Evolutionary conservation across 495 filamentous ascomycete genomes (phyloP).

Genomic region (Neurospora sp.): DNA sequence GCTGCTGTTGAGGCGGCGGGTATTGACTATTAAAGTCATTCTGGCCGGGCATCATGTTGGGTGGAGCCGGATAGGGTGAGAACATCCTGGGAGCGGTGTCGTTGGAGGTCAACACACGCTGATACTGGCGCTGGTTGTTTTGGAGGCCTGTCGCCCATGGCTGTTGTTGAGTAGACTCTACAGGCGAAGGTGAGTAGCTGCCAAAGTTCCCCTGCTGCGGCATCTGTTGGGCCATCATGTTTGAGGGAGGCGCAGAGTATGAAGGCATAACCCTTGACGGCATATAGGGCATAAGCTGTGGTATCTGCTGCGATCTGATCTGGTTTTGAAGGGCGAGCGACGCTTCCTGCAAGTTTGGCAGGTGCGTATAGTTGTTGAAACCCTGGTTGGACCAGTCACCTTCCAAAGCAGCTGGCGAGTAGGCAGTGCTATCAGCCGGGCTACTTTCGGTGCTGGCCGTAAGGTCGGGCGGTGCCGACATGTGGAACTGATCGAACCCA

Average conservation of each 20-base stretch:
- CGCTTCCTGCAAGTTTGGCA: slow-evolving; percentile 27
- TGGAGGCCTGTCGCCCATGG: background rate
- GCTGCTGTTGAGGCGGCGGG: background rate
- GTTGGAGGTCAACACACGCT: background rate
- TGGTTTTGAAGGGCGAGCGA: slow-evolving; percentile 15
- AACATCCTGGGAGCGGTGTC: background rate
- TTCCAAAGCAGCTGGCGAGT: slow-evolving; percentile 29
- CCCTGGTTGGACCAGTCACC: background rate
- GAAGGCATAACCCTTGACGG: background rate
- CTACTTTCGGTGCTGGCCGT: slow-evolving; percentile 35
- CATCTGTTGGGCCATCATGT: background rate
- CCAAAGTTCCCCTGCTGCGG: background rate
- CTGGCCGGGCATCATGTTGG: background rate
- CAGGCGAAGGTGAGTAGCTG: background rate
- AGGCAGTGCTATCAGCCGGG: slow-evolving; percentile 9
- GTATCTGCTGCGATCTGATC: slow-evolving; percentile 9
- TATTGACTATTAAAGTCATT: background rate
- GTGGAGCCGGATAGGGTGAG: background rate
- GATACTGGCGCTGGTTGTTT: background rate
- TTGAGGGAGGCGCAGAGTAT: background rate
- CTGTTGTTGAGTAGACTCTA: background rate
- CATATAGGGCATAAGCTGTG: slow-evolving; percentile 8
- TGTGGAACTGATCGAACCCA: slow-evolving; percentile 13
- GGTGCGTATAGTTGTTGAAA: slow-evolving; percentile 34
- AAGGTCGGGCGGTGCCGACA: slow-evolving; percentile 24